Evolutionary conservation across 176 grass and related monocot genomes (phyloP), one percentile per base, ranked within the genome.

Genomic region (Oryza nivara): DNA sequence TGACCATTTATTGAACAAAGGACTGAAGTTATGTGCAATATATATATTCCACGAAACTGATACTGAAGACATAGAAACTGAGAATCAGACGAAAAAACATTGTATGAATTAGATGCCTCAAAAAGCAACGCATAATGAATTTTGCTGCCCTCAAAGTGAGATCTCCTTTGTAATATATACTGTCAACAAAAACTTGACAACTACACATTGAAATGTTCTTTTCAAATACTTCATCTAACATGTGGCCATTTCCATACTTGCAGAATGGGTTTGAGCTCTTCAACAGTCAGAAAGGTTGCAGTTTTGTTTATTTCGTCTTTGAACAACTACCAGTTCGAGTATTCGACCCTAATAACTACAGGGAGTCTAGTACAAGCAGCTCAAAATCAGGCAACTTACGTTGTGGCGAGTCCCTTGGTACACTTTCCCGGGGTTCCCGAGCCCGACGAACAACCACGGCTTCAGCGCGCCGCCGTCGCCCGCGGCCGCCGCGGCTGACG

Each of bases 351-450:
- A 41, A 41, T 8, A 41, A 41, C 7, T 8, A 41, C 40, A 40
- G 30, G 5, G 38, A 40, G 40, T 41, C 7, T 41, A 41, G 7
- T 6, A 41, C 40, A 41, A 44, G 19, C 51, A 63, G 6, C 26
- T 25, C 16, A 65, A 48, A 4, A 25, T 38, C 17, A 40, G 14
- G 68, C 61, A 9, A 13, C 78, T 89, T 94, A 98, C 96, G 77
- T 99, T 99, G 85, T 99, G 93, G 69, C 96, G 91, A 35, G 96
- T 99, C 26, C 93, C 75, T 68, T 89, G 88, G 78, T 96, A 96
- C 75, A 94, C 49, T 89, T 92, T 99, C 2, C 96, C 96, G 12
- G 96, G 96, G 72, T 99, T 99, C 35, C 96, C 96, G 14, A 99
- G 93, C 32, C 93, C 93, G 28, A 96, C 88, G 84, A 99, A 83